Evolutionary conservation across 495 filamentous ascomycete species (phyloP), one percentile per base, ranked within the genome.

Genomic region (Penicillium cosmopolitanum): DNA sequence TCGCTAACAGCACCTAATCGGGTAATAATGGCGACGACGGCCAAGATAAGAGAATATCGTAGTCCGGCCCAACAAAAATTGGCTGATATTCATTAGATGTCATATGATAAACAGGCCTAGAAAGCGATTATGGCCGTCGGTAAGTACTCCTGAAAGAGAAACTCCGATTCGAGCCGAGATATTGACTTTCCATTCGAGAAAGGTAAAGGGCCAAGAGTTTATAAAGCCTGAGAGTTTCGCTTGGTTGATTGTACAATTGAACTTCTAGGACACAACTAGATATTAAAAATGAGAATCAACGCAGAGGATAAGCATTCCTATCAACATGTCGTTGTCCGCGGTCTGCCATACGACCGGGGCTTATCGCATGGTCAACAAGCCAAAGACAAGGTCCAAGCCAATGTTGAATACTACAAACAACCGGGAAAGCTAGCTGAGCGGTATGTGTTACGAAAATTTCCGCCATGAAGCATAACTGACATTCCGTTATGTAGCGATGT

Each of bases 281-380:
- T 3, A 9, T 36, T 2, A 0, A 36, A 2, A 2, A 36, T 36
- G 34, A 9, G 34, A 36, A 36, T 36, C 34, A 9, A 36, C 34
- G 13, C 34, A 36, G 34, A 36, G 13, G 13, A 13, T 3, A 9
- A 46, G n/a, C 1, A 46, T n/a, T 9, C 28, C 19, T 70, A 68
- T 50, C 55, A 70, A 53, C 67, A 70, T 53, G 56, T 70, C 21
- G 51, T 65, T 12, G 67, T 68, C 8, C 46, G 43, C 40, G 67
- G 67, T 9, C 46, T 64, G 12, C 65, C 67, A 18, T 62, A 59
- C 23, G 62, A 65, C 15, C 62, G 67, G 11, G 67, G 67, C 12
- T 53, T 54, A 5, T 53, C 50, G 2, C 38, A 60, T 38, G 68
- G 68, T 16, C 28, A 56, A 38, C 61, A 69, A 58, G 57, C 58